Evolutionary conservation across 495 filamentous ascomycete species (phyloP), one percentile per base, ranked within the genome.

Genomic region (Penicillium malachiteum): DNA sequence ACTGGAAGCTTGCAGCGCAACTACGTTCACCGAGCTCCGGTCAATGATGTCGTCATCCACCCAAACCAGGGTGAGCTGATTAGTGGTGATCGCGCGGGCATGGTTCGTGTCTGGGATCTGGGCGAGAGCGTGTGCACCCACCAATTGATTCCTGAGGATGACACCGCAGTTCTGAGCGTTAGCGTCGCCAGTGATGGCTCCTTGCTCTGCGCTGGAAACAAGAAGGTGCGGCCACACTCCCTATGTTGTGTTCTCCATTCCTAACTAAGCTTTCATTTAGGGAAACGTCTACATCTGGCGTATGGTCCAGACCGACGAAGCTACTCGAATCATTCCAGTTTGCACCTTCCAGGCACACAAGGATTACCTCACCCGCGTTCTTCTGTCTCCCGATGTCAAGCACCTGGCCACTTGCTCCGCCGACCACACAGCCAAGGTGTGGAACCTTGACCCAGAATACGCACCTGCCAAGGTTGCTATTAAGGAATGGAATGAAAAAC

Each of bases 31-130:
- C 87, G 87, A 21, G 84, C 81, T 18, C 81, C 95, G 0, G 94
- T 95, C 40, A 98, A 96, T 68, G 94, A 98, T 71, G 77, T 79
- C 6, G 94, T 97, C 9, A 98, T 98, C 52, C 94, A 98, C 71
- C 94, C 94, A 1, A 97, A 98, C 65, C 94, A 98, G 73, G 94
- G 92, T 30, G 94, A 98, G 71, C 86, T 98, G 49, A 96, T 98
- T 62, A 92, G 89, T 66, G 96, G 92, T 67, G 94, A 98, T 71
- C 86, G 92, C 16, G 86, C 86, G 38, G 94, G 94, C 3, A 97
- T 92, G 73, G 91, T 98, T 34, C 81, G 94, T 11, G 85, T 98
- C 49, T 98, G 94, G 94, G 94, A 98, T 67, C 71, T 98, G 45
- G 91, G 92, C 13, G 93, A 97, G 78, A 97, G 96, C 62, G 94